Evolutionary conservation across 2,329 filamentous ascomycete genomes (phyloP), one percentile per base, ranked within the genome.

Genomic region (Talaromyces sp.): DNA sequence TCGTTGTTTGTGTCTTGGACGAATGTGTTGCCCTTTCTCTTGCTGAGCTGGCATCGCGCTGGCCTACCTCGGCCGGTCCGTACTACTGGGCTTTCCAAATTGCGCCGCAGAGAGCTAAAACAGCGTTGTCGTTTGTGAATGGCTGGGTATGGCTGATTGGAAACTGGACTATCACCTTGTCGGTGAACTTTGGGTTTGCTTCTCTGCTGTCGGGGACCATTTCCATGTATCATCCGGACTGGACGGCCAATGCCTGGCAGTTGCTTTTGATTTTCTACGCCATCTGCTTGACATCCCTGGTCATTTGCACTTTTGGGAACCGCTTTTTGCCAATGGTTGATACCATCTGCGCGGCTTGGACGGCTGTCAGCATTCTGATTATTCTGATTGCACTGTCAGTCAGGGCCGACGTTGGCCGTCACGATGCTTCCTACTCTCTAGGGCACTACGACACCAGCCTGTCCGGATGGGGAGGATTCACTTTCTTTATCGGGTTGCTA

Each of bases 231-330:
- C 79, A 84, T 58, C 81, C 82, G 0, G 77, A 81, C 61, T 85
- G 81, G 70, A 75, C 70, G 0, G 75, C 82, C 53, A 81, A 79
- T 51, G 71, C 78, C 30, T 92, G 88, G 80, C 88, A 92, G 72
- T 79, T 89, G 19, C 85, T 89, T 62, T 78, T 92, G 25, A 85
- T 91, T 65, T 91, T 92, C 76, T 82, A 90, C 67, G 88, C 78
- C 55, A 81, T 91, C 65, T 90, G 87, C 22, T 67, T 91, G 1
- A 66, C 86, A 22, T 87, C 84, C 63, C 85, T 91, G 65, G 69
- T 84, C 53, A 84, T 91, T 59, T 91, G 88, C 64, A 79, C 85
- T 1, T 81, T 90, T 42, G 85, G 84, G 52, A 91, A 92, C 73
- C 81, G 79, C 32, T 88, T 84, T 75, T 79, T 92, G 39, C 89